Base-by-base conservation (phyloP, 306 rosid genomes). In the Pyrus communis region DNA sequence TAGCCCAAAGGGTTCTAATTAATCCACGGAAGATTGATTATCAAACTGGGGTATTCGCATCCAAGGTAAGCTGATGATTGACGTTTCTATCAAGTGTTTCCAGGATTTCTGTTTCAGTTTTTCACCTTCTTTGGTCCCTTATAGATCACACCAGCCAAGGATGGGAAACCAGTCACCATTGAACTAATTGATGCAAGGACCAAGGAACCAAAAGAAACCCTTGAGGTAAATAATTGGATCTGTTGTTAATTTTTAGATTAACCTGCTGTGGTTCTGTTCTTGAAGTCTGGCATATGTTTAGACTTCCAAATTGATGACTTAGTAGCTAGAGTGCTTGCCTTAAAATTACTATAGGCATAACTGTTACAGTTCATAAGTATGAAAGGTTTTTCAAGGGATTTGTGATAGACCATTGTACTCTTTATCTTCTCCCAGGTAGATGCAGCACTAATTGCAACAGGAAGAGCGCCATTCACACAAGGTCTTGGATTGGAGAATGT, bases 161-260 rank as follows among this genome's bases (percentile, higher is more conserved):
- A 95, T 82, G 97, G 97, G 80, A 95, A 86, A 72, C 99, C 97
- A 62, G 99, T 95, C 80, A 80, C 71, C 64, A 95, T 95, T 72
- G 99, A 95, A 80, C 97, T 95, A 67, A 92, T 92, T 88, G 99
- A 95, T 79, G 99, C 99, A 49, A 92, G 91, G 86, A 92, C 99
- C 5, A 90, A 92, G 84, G 91, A 90, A 77, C 93, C 90, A 4
- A 95, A 88, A 86, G 99, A 92, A 11, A 91, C 91, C 77, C 82
- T 95, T 86, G 99, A 95, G 97, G 99, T 92, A 88, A 86, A 18
- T 77, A 25, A 79, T 45, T 31, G 45, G 49, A 28, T 22, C 5
- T 74, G 55, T 58, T 58, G 58, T 23, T n/a, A 68, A 68, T 27
- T n/a, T 54, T 49, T 31, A 13, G n/a, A 11, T 13, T 31, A 22